Evolutionary conservation across 768 basidiomycete species (phyloP), one percentile per base, ranked within the genome.

Genomic region (Boletus rubroflammeus): DNA sequence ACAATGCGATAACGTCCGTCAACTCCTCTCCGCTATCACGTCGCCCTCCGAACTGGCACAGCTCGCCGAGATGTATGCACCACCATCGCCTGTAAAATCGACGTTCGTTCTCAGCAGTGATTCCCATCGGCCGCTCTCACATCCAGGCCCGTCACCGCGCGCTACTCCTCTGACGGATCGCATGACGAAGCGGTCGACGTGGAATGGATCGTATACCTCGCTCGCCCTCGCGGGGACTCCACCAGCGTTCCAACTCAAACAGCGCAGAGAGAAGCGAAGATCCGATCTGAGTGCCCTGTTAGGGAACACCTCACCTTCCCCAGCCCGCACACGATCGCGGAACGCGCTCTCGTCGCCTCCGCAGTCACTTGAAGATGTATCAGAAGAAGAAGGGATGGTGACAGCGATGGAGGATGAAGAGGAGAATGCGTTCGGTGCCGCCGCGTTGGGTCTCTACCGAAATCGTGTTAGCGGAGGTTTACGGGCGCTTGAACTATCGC

Each of bases 21-120:
- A 85, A 47, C 79, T 92, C 3, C 79, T 93, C 45, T 79, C 85
- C 7, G 90, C 90, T 14, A 80, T 93, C 43, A 86, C 90, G 0
- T 81, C 80, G 7, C 85, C 87, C 7, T 67, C 78, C 14, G 84
- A 88, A 59, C 74, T 91, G n/a, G 77, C 85, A 10, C 90, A 89
- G 64, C 77, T 93, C 11, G 76, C 87, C 11, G 90, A 90, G 71
- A 93, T 93, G 91, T 93, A 93, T 67, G 88, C 89, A 0, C 90
- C 91, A 6, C 80, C 89, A 0, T 88, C 86, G 0, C 86, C 88
- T 4, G 56, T 61, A 44, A 68, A 62, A 50, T 40, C 59, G 19
- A 60, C 61, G 2, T 71, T 69, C 21, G 41, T 62, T 10, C 57
- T 62, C 55, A 57, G 65, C 61, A 36, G 17, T 7, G 59, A 67